Evolutionary conservation across 176 grass and related monocot genomes (phyloP), one percentile per base, ranked within the genome.

Genomic region (Oryza rufipogon): DNA sequence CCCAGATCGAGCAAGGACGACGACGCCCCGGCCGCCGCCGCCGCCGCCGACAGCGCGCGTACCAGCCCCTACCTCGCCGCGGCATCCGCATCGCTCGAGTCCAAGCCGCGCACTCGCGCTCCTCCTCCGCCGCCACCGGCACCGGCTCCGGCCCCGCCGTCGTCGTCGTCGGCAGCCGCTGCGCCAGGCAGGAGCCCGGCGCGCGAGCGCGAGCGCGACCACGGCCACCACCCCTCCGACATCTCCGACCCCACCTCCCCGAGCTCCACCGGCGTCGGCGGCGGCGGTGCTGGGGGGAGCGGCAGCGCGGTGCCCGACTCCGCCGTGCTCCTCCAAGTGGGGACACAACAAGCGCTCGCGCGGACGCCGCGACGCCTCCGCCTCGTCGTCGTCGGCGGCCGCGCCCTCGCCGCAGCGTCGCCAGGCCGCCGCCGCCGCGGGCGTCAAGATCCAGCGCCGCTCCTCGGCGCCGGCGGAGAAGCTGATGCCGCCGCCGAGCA

Each of bases 331-430:
- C 88, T 97, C 34, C 92, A 87, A 81, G n/a, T 97, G 95, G 88
- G 92, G 95, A 6, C 90, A 92, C 14, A 92, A 92, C 70, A 94
- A 94, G 86, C 69, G 92, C 33, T 86, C 90, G 11, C 95, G 95
- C 9, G 71, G 92, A 9, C 82, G 85, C n/a, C 92, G 94, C 30
- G 85, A 91, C 14, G 46, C 73, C n/a, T 63, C 76, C 49, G 52
- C 58, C 11, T 12, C 28, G 6, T 66, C 72, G 3, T 73, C 41
- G 58, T 8, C 68, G 6, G 41, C 32, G 3, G 12, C 41, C 65
- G 75, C 66, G 7, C 70, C 90, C 7, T 73, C 90, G 14, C 90
- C 80, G 13, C 64, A 78, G 69, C 83, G 86, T n/a, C 28, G 66
- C 2, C 65, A 52, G 19, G 13, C 49, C 15, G 15, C 49, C 4